Base-by-base conservation (phyloP, 2,329 filamentous ascomycete genomes). In the Neonectria ditissima region DNA sequence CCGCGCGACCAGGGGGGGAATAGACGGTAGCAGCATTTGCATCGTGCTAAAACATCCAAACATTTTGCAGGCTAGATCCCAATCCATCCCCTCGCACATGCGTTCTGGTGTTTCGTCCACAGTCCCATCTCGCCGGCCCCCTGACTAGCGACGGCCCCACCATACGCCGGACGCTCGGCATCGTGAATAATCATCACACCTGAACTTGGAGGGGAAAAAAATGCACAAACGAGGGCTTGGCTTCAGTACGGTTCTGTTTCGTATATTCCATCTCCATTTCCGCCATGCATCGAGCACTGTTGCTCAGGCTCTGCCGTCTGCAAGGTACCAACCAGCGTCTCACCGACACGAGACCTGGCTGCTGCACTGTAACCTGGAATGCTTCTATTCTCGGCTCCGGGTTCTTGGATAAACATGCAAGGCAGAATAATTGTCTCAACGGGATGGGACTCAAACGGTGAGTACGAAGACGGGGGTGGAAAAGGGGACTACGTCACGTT, bases 241-340 rank as follows among this genome's bases (percentile, higher is more conserved):
- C n/a, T n/a, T n/a, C n/a, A n/a, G n/a, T n/a, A n/a, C n/a, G n/a
- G n/a, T n/a, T n/a, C n/a, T n/a, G n/a, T n/a, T n/a, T n/a, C n/a
- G n/a, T n/a, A n/a, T n/a, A n/a, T n/a, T n/a, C n/a, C n/a, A n/a
- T n/a, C n/a, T n/a, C n/a, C n/a, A n/a, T n/a, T n/a, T n/a, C n/a
- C n/a, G n/a, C n/a, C n/a, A n/a, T n/a, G n/a, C n/a, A n/a, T n/a
- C n/a, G n/a, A n/a, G n/a, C n/a, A n/a, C n/a, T n/a, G n/a, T n/a
- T n/a, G n/a, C n/a, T n/a, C n/a, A n/a, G n/a, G n/a, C n/a, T n/a
- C n/a, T n/a, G n/a, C n/a, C 6, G 4, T 6, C 26, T 50, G 7
- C 55, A 54, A 63, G 55, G 61, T 60, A 47, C 34, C n/a, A n/a
- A n/a, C n/a, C n/a, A 24, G 50, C 51, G 55, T 55, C 50, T 34